phyloP scores from a whole-genome alignment of 1,284 basidiomycete species.

The Pseudozyma sp. region DNA sequence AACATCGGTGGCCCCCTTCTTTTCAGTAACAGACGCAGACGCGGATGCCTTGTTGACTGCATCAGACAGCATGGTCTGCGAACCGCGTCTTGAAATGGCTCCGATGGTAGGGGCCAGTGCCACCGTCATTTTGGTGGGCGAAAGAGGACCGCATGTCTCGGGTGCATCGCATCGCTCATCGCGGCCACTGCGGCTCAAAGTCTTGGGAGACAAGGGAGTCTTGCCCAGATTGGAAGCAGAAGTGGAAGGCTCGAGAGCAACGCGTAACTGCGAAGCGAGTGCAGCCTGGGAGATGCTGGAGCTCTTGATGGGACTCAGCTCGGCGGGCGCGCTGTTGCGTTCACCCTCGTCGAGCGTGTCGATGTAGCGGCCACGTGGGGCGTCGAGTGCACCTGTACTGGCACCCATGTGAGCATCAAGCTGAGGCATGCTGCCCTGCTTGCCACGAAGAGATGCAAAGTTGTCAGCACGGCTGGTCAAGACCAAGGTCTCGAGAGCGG shows the following conservation, averaged over 20 bases:
- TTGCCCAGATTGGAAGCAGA: neutral
- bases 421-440: conserved; percentile 42
- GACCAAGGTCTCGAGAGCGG: conserved; percentile 54
- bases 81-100: conserved; percentile 41
- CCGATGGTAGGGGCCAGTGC: conserved; percentile 43
- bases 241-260: conserved; percentile 21
- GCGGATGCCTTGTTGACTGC: conserved; percentile 9
- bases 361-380: conserved; percentile 20
- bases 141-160: conserved; percentile 42
- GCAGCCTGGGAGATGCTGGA: conserved; percentile 38
- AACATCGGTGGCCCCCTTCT: neutral
- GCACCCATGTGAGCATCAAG: conserved; percentile 33
- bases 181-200: neutral
- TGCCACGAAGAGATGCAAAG: conserved; percentile 43
- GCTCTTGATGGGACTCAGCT: conserved; percentile 39
- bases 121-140: conserved; percentile 44
- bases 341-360: conserved; percentile 14
- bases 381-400: conserved; percentile 46
- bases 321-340: conserved; percentile 44
- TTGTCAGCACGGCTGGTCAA: conserved; percentile 41
- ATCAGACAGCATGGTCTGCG: conserved; percentile 33
- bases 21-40: neutral
- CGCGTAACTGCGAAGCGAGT: conserved; percentile 32
- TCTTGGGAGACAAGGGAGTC: conserved; percentile 7
- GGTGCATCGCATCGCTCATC: conserved; percentile 36